Base-by-base conservation (phyloP, 495 filamentous ascomycete genomes). In the Xylaria grammica region DNA sequence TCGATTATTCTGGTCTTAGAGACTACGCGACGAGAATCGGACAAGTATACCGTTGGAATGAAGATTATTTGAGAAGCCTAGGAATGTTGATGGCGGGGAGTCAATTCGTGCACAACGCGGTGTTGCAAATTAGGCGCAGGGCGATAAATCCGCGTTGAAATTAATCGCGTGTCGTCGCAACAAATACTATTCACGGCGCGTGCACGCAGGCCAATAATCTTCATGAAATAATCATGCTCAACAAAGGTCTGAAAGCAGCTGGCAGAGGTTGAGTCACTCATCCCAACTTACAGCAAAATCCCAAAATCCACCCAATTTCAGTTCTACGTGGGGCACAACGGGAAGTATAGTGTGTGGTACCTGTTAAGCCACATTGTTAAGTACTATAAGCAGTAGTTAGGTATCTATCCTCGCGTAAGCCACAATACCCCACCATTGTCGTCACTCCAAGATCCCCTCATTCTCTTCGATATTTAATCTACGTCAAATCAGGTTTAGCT, bases 241-340 rank as follows among this genome's bases (percentile, higher is more conserved):
- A 26, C 17, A 2, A 32, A 19, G 7, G 30, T 27, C 26, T 9
- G 32, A 51, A 26, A 22, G 44, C 19, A 42, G 17, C 29, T 40
- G 15, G 48, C 20, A 40, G 24, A 52, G 32, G 59, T 52, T 62
- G 59, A 62, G 46, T 62, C 59, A 62, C 57, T 24, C 57, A 0
- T 62, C 59, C 30, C 46, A 22, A n/a, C n/a, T n/a, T n/a, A n/a
- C n/a, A 62, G 48, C 59, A 40, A 56, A 56, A 22, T 62, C 48
- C 30, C 34, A 52, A 30, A 52, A 42, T 19, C 48, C 44, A 61
- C 58, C 32, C n/a, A 38, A 61, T 26, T 46, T 50, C 42, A 60
- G 34, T 50, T 34, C 20, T 38, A 58, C 54, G 54, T 58, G 54
- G 54, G 54, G 38, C 54, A 58, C 6, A 3, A 13, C 19, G 6